A percentile compares a stretch with the other conserved stretches of the same genome.
These are phyloP conservation scores for Cyberlindnera suaveolens DNA, from an alignment of 805 yeast species.

Conservation along the genomic window DNA sequence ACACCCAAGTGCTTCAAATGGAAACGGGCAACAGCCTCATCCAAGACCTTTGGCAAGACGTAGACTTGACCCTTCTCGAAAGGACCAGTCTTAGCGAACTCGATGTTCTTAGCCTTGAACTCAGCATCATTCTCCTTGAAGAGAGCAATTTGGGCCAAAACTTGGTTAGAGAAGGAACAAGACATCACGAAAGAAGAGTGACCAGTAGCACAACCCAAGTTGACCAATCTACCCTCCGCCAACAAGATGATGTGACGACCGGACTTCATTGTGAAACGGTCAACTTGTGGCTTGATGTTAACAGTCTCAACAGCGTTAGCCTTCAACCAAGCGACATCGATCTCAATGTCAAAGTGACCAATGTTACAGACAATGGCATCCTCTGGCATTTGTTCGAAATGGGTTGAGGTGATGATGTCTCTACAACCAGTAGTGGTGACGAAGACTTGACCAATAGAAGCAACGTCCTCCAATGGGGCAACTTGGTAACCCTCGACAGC, in stretches of 20 bases:
- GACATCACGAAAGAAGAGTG: conserved; percentile 99
- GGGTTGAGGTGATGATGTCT: conserved; percentile 88
- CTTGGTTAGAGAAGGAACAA: conserved; percentile 99
- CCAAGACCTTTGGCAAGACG: conserved; percentile 94
- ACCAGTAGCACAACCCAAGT: conserved; percentile 99
- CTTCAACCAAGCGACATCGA: conserved; percentile 98
- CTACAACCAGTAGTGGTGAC: conserved; percentile 99
- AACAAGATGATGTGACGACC: conserved; percentile 94
- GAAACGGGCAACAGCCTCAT: conserved; percentile 96
- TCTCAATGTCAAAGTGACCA: conserved; percentile 99
- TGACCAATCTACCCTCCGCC: conserved; percentile 99
- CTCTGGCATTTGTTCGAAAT: conserved; percentile 92
- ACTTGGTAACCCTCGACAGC: conserved; percentile 99
- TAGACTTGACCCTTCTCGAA: conserved; percentile 84
- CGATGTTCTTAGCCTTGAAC: conserved; percentile 78
- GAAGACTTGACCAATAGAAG: conserved; percentile 88
- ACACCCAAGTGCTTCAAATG: conserved; percentile 95
- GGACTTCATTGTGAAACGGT: conserved; percentile 82
- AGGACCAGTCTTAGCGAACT: conserved; percentile 89
- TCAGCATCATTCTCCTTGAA: conserved; percentile 79
- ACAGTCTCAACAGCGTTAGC: conserved; percentile 87
- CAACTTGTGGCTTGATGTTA: conserved; percentile 99
- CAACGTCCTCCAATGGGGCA: conserved; percentile 90
- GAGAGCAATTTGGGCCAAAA: conserved; percentile 95
- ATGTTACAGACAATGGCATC: conserved; percentile 99